phyloP scores from a whole-genome alignment of 2,329 filamentous ascomycete genomes.

The Beauveria bassiana region DNA sequence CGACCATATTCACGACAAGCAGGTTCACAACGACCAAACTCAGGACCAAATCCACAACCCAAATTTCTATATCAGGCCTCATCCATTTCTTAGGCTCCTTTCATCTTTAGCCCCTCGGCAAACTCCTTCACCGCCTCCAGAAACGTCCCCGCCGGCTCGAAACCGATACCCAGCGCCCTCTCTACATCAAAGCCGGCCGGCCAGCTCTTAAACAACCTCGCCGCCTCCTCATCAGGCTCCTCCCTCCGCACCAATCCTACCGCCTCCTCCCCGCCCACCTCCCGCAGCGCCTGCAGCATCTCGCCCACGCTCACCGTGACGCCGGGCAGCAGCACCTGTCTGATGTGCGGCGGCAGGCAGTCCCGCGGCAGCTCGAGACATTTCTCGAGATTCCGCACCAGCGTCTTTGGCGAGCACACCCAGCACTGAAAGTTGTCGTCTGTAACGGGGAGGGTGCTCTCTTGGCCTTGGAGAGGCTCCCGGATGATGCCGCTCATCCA shows the following conservation, averaged over 20 bases:
- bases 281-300: conserved; percentile 42
- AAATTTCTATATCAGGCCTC: too few relatives aligned
- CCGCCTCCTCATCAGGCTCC: conserved; percentile 36
- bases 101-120: conserved; percentile 1
- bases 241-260: conserved; percentile 35
- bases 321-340: conserved; percentile 45
- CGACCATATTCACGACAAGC: too few relatives aligned
- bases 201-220: conserved; percentile 46
- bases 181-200: conserved; percentile 42
- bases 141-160: conserved; percentile 36
- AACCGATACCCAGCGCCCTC: conserved; percentile 45
- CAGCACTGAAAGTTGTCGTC: conserved; percentile 36
- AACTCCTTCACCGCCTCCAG: conserved; percentile 25
- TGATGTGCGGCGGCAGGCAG: conserved; percentile 13
- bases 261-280: conserved; percentile 39
- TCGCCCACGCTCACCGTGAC: conserved; percentile 44
- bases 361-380: conserved; percentile 20
- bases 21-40: too few relatives aligned
- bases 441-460: conserved; percentile 39
- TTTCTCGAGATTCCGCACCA: conserved; percentile 40
- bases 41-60: too few relatives aligned
- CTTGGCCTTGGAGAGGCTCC: conserved; percentile 40
- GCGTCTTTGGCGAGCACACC: conserved; percentile 43
- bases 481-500: conserved; percentile 54
- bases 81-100: neutral